These are phyloP conservation scores for Staphylotrichum longicolle DNA, from an alignment of 495 filamentous ascomycete species.

Conservation along the genomic window DNA sequence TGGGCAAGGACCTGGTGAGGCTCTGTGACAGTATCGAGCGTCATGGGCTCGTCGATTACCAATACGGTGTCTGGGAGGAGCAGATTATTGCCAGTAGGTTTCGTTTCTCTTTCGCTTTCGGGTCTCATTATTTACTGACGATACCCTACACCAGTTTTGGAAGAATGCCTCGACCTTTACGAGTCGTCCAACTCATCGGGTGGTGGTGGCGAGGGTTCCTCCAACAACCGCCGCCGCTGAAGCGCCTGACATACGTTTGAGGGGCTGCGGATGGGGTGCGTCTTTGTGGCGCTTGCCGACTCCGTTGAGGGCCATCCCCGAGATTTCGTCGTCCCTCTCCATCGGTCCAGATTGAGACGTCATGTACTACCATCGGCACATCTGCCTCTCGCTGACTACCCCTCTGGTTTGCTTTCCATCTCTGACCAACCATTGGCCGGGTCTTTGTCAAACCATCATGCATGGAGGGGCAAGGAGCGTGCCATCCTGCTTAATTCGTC, in stretches of 20 bases:
- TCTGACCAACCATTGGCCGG: background rate
- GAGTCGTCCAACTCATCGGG: slow-evolving; percentile 40
- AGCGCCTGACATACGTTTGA: background rate
- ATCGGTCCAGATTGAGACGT: background rate
- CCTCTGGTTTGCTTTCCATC: background rate
- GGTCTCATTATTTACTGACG: slow-evolving; percentile 10
- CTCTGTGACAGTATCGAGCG: slow-evolving; percentile 84
- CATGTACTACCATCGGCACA: no score
- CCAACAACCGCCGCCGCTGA: slow-evolving; percentile 23
- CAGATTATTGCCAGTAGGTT: slow-evolving; percentile 78
- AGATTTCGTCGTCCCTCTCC: background rate
- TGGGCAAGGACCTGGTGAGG: slow-evolving; percentile 77
- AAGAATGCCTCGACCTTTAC: slow-evolving; percentile 63
- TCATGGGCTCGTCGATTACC: slow-evolving; percentile 91
- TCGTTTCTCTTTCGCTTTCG: background rate
- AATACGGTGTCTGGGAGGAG: slow-evolving; percentile 96
- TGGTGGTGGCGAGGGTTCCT: slow-evolving; percentile 20
- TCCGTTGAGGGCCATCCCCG: background rate
- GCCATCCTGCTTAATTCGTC: background rate
- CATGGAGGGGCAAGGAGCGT: background rate
- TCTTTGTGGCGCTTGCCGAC: background rate
- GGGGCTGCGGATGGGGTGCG: background rate
- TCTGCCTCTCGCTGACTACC: no score
- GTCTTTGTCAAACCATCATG: background rate
- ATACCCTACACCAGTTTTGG: slow-evolving; percentile 50